These are phyloP conservation scores for Postia placenta DNA, from an alignment of 768 basidiomycete species.

Conservation along the genomic window DNA sequence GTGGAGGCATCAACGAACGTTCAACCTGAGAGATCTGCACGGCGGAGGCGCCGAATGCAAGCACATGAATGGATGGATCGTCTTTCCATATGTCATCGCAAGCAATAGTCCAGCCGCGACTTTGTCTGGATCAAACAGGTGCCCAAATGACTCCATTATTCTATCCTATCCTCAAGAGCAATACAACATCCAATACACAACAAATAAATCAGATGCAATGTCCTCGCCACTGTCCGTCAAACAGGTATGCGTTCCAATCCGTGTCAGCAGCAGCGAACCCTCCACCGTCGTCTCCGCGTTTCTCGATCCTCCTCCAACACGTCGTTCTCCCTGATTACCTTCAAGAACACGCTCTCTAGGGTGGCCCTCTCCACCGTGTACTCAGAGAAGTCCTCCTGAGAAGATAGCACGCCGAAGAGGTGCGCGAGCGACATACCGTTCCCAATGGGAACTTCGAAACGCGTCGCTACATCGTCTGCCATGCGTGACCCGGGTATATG, in stretches of 20 bases:
- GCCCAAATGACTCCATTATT: too few relatives aligned
- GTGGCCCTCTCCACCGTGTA: constrained; percentile 69
- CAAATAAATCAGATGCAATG: not conserved
- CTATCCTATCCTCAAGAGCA: too few relatives aligned
- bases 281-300: constrained; percentile 11
- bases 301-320: constrained; percentile 42
- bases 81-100: too few relatives aligned
- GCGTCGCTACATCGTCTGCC: constrained; percentile 70
- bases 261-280: constrained; percentile 7
- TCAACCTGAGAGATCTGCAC: too few relatives aligned
- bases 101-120: too few relatives aligned
- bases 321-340: constrained; percentile 59
- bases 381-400: constrained; percentile 49
- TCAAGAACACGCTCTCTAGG: constrained; percentile 67
- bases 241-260: not conserved
- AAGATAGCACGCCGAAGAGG: constrained; percentile 52
- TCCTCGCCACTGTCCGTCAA: not conserved
- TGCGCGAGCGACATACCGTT: constrained; percentile 44
- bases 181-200: too few relatives aligned
- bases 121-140: too few relatives aligned
- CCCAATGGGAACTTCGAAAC: constrained; percentile 63
- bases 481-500: constrained; percentile 55
- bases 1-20: not conserved
- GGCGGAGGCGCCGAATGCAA: too few relatives aligned
- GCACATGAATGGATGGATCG: too few relatives aligned